Conservation (phyloP, 768 basidiomycete species). For the Bullera alba region DNA sequence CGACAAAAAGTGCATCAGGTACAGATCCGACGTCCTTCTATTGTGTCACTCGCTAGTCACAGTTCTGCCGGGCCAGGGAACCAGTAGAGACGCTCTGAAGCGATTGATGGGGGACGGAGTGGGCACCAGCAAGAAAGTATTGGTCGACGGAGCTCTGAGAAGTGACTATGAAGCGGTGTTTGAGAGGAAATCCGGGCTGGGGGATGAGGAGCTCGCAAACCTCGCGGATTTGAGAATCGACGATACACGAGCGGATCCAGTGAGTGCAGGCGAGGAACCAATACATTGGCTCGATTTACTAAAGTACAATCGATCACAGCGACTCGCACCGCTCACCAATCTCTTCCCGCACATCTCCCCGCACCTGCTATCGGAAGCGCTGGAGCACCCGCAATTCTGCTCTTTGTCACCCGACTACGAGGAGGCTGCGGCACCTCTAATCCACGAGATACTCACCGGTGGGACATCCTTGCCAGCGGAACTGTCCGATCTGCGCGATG, state of each 20-base stretch:
- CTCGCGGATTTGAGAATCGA: slow-evolving; percentile 7
- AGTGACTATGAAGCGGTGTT: slow-evolving; percentile 10
- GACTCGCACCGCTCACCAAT: slow-evolving; percentile 22
- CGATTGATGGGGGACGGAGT: slow-evolving; percentile 4
- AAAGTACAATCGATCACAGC: slow-evolving; percentile 12
- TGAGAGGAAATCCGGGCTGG: slow-evolving; percentile 3
- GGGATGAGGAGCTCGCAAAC: neutral
- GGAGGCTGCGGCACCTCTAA: slow-evolving; percentile 26
- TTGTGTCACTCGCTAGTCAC: slow-evolving; percentile 1
- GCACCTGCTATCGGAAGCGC: slow-evolving; percentile 25
- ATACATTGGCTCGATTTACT: neutral
- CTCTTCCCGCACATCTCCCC: slow-evolving; percentile 39
- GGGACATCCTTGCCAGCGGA: slow-evolving; percentile 60
- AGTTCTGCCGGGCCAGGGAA: neutral
- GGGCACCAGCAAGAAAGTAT: neutral
- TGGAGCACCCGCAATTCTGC: slow-evolving; percentile 32
- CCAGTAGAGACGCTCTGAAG: slow-evolving; percentile 7
- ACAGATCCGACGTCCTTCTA: slow-evolving; percentile 1
- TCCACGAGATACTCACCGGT: slow-evolving; percentile 48
- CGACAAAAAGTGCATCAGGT: neutral
- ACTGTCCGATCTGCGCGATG: slow-evolving; percentile 57
- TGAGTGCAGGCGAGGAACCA: too few species aligned
- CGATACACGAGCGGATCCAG: slow-evolving; percentile 14
- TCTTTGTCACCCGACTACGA: slow-evolving; percentile 20
- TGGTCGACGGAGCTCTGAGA: neutral